Base-by-base conservation (phyloP, 768 basidiomycete species). In the Suillus alpinus region DNA sequence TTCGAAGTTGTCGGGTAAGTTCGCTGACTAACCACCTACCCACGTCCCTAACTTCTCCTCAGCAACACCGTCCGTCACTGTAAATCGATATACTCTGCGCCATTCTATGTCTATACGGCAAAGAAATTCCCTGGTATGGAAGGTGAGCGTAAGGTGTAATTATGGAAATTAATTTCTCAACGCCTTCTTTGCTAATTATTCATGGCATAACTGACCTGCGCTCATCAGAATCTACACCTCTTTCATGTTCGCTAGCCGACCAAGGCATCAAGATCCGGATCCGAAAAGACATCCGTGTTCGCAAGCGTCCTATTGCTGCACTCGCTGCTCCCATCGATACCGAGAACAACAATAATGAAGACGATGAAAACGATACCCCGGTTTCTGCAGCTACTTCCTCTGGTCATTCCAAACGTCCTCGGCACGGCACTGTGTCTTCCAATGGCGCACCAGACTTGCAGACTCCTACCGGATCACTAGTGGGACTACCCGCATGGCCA, bases 61-160 rank as follows among this genome's bases (percentile, higher is more conserved):
- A 92, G 91, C 14, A 87, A 88, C 67, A 89, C 88, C 62, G 93
- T 96, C 40, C 88, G 87, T 44, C 94, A 95, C 70, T 95, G 94
- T 78, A 92, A 92, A 69, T 90, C 89, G 0, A 93, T 94, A 60
- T 91, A 88, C 74, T 94, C 93, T 0, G 84, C 87, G 1, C 86
- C 91, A 0, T 98, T 98, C 75, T 94, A 95, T 63, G 95, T 97
- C 12, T 97, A 94, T 72, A 94, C 94, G 0, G 92, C 94, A 16
- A 97, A 97, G 82, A 94, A 95, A 75, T 97, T 96, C 71, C 94
- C 95, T 0, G 94, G 95, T 29, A 95, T 95, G 92, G 92, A 94
- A 81, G 89, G 94, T 92, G 65, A 29, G 86, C 75, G 10, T 32
- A 39, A 55, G 16, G 51, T 55, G 26, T 53, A 36, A 53, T 53